These are phyloP conservation scores for Apodospora peruviana DNA, from an alignment of 495 filamentous ascomycete genomes.

Conservation along the genomic window DNA sequence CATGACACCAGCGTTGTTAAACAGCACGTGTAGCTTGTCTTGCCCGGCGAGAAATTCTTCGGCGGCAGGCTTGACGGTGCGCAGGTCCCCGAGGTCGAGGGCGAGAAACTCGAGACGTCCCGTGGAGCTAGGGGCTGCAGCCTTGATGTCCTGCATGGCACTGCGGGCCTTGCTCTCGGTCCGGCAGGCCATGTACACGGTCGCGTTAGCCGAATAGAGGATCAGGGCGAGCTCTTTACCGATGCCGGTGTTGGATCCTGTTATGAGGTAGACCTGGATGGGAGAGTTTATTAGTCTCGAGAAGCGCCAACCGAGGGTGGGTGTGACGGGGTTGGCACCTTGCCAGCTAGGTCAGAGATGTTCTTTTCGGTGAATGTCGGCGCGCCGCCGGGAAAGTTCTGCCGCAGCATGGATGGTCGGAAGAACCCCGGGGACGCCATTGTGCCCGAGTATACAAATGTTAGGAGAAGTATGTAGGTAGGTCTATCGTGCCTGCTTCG, in stretches of 20 bases:
- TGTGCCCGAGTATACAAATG: too few species aligned
- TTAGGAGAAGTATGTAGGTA: too few species aligned
- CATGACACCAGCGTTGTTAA: conserved; percentile 35
- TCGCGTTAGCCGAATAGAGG: conserved; percentile 40
- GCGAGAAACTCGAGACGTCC: conserved; percentile 23
- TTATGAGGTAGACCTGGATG: conserved; percentile 39
- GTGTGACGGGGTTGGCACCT: background rate
- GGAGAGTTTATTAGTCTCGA: background rate
- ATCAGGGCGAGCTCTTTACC: conserved; percentile 42
- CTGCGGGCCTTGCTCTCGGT: conserved; percentile 21
- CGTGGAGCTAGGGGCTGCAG: conserved; percentile 10
- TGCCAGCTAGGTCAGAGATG: background rate
- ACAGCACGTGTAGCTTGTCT: conserved; percentile 27
- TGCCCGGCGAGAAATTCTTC: conserved; percentile 26
- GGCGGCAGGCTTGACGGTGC: conserved; percentile 24
- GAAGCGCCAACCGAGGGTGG: background rate
- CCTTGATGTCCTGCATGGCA: conserved; percentile 18
- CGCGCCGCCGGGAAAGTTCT: too few species aligned
- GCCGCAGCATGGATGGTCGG: too few species aligned
- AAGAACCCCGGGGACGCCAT: too few species aligned
- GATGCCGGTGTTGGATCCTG: conserved; percentile 41
- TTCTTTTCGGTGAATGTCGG: background rate
- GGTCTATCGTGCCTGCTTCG: too few species aligned
- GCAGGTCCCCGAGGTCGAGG: conserved; percentile 32
- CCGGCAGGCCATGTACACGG: conserved; percentile 43